Evolutionary conservation across 371 early-diverging fungal genomes (phyloP), one percentile per base, ranked within the genome.

Genomic region (Massospora cicadina): DNA sequence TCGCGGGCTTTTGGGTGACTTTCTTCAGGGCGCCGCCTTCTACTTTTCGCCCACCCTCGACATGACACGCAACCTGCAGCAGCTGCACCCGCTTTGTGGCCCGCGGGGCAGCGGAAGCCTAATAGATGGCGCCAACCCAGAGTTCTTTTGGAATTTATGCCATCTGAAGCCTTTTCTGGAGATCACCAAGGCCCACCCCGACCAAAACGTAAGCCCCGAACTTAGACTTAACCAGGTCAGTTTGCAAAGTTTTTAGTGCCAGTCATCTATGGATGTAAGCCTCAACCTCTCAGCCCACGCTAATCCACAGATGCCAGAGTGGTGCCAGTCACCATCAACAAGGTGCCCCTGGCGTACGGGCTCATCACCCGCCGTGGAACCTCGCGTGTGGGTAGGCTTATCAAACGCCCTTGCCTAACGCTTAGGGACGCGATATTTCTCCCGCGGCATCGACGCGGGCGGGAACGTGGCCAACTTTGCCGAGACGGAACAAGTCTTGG

Each of bases 391-490:
- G 91, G 88, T 65, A 61, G 23, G 67, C 23, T 25, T 55, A 65
- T 29, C 29, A 30, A 30, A 54, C 24, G 53, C 17, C 29, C 10
- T 12, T 1, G 7, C n/a, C 25, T 57, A 43, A 12, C 10, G 24
- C 32, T 63, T 69, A 67, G 85, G 92, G 53, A 86, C 95, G 0
- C 87, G 99, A 32, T 99, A 87, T 74, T 90, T 93, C 70, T 83
- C 87, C 32, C 86, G 99, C 66, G 99, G 99, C 57, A 81, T 93
- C 24, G 95, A 99, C 75, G 82, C 75, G 27, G 68, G 87, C 1
- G 99, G 99, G 23, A 81, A 98, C 71, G 94, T 91, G 1, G 86
- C 98, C 43, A 99, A 99, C 74, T 94, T 82, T 77, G 98, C 96
- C 1, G 99, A 99, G 74, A 98, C 99, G 0, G 99, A 98, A 71